Percentiles rank a stretch among this genome's conserved stretches.
Conservation (phyloP, 208 protist genomes). For the Trypanosoma platydactyli region DNA sequence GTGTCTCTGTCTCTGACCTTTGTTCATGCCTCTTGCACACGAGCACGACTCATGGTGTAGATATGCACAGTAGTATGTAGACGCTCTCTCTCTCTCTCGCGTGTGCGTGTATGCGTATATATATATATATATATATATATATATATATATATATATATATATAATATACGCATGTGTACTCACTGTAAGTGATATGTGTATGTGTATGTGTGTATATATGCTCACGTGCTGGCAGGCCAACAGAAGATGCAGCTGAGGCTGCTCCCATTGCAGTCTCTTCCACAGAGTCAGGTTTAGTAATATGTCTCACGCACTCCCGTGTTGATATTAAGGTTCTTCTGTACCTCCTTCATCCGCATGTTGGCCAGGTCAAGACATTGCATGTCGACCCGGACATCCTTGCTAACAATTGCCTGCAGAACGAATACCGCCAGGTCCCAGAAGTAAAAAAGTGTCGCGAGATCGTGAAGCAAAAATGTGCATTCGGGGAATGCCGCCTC, state of each 20-base stretch:
- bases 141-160: slow-evolving; percentile 7
- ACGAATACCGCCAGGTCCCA: slow-evolving; percentile 67
- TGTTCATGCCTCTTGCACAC: neutral
- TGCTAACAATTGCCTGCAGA: slow-evolving; percentile 46
- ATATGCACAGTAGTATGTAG: neutral
- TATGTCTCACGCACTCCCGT: slow-evolving; percentile 21
- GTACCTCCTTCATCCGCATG: slow-evolving; percentile 37
- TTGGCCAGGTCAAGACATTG: slow-evolving; percentile 39
- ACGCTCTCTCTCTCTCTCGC: neutral
- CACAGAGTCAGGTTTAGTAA: slow-evolving; percentile 2
- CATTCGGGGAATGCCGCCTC: slow-evolving; percentile 58
- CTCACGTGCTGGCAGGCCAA: too few relatives aligned
- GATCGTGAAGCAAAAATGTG: slow-evolving; percentile 51
- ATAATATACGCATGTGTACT: too few relatives aligned
- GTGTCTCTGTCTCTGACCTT: neutral
- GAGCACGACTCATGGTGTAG: neutral
- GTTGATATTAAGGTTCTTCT: slow-evolving; percentile 38
- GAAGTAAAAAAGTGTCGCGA: slow-evolving; percentile 81
- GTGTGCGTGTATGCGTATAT: neutral
- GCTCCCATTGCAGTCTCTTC: too few relatives aligned
- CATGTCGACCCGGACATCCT: slow-evolving; percentile 29
- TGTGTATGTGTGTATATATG: too few relatives aligned
- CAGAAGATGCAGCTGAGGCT: too few relatives aligned
- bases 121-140: slow-evolving; percentile 2
- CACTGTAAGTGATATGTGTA: too few relatives aligned